These are phyloP conservation scores for Rhodosporidiobolus odoratus DNA, from an alignment of 768 basidiomycete genomes.

Conservation along the genomic window DNA sequence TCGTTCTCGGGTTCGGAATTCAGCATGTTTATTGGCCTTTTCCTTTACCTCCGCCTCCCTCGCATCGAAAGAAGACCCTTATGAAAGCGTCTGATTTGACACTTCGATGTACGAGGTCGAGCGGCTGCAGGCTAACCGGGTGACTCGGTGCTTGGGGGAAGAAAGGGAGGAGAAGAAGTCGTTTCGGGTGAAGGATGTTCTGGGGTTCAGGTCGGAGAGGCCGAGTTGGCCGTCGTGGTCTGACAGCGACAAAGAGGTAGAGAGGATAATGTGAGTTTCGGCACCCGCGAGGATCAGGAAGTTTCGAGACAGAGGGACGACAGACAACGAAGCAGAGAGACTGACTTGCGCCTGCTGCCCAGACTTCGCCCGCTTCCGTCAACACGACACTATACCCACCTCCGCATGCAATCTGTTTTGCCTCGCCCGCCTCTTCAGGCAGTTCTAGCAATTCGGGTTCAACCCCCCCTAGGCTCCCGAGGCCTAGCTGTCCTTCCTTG, in stretches of 20 bases:
- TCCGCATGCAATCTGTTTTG: constrained; percentile 8
- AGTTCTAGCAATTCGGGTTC: constrained; percentile 21
- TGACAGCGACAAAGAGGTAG: neutral
- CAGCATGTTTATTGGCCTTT: too few relatives aligned
- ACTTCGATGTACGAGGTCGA: too few relatives aligned
- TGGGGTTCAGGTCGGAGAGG: neutral
- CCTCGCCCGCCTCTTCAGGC: neutral
- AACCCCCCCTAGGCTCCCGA: neutral
- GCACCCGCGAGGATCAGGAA: neutral
- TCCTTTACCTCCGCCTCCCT: too few relatives aligned
- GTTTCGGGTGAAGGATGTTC: neutral
- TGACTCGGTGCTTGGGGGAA: too few relatives aligned
- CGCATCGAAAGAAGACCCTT: too few relatives aligned
- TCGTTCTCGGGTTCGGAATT: too few relatives aligned
- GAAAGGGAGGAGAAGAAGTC: neutral
- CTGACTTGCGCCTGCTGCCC: constrained; percentile 27
- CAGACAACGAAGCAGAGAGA: neutral
- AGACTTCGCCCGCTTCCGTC: constrained; percentile 8
- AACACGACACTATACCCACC: constrained; percentile 5
- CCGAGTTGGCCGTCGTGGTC: constrained; percentile 23
- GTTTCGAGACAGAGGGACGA: neutral
- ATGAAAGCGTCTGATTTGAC: too few relatives aligned
- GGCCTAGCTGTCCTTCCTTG: constrained; percentile 9
- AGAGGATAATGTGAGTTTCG: too few relatives aligned
- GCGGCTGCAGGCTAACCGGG: too few relatives aligned